These are phyloP conservation scores for Mucor irregularis DNA, from an alignment of 371 early-diverging fungal genomes.

Conservation along the genomic window DNA sequence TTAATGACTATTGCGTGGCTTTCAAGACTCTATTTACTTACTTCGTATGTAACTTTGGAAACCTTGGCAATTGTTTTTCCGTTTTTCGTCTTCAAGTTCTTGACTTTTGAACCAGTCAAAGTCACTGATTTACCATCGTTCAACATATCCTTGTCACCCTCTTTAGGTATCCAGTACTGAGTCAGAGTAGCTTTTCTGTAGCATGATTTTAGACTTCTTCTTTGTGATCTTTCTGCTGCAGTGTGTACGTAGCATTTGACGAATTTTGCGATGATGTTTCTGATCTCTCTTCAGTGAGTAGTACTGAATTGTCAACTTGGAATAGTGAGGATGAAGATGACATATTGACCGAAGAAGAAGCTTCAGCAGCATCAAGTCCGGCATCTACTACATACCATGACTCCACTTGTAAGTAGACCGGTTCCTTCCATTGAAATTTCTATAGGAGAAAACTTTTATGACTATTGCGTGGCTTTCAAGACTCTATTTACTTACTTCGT, in stretches of 20 bases:
- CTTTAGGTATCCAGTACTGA: conserved; percentile 41
- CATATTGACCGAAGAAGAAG: neutral
- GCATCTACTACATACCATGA: conserved; percentile 30
- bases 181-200: conserved; percentile 26
- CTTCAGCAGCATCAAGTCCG: conserved; percentile 23
- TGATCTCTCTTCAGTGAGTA: conserved; percentile 43
- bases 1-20: neutral
- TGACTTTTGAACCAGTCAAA: conserved; percentile 18
- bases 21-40: neutral
- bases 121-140: conserved; percentile 29
- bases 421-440: conserved; percentile 46
- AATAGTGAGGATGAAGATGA: conserved; percentile 15
- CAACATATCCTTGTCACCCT: conserved; percentile 36
- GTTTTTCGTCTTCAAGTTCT: conserved; percentile 11
- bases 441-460: neutral
- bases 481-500: conserved; percentile 10
- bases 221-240: neutral
- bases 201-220: conserved; percentile 10
- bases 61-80: conserved; percentile 30
- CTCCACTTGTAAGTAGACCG: conserved; percentile 28
- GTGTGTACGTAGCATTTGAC: conserved; percentile 21
- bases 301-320: conserved; percentile 19
- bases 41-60: conserved; percentile 24
- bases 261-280: conserved; percentile 44
- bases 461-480: neutral